These are phyloP conservation scores for Purpureocillium takamizusanense DNA, from an alignment of 2,329 filamentous ascomycete genomes.

Conservation along the genomic window DNA sequence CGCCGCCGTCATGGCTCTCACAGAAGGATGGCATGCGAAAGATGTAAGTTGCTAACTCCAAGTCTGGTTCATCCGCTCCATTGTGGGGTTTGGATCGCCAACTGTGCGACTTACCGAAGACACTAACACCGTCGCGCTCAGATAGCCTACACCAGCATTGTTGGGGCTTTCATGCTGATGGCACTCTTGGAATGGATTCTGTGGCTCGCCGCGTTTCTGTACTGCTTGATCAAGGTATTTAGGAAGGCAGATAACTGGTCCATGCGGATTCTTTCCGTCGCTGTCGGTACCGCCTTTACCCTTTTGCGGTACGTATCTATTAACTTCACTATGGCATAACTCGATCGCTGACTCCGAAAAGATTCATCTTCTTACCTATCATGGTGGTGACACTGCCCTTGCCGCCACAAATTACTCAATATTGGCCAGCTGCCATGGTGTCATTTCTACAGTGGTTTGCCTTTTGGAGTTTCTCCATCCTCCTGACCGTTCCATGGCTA, in stretches of 20 bases:
- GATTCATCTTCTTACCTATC: slow-evolving; percentile 78
- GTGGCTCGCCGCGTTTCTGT: slow-evolving; percentile 88
- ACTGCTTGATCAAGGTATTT: slow-evolving; percentile 83
- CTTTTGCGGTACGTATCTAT: slow-evolving; percentile 52
- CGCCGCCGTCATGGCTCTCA: no score
- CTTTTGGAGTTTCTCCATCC: slow-evolving; percentile 82
- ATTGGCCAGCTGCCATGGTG: slow-evolving; percentile 65
- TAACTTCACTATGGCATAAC: not conserved
- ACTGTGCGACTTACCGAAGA: no score
- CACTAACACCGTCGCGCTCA: no score
- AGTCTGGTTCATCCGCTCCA: no score
- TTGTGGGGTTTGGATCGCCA: no score
- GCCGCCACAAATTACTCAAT: slow-evolving; percentile 58
- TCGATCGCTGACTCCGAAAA: slow-evolving; percentile 23
- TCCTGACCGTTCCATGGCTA: slow-evolving; percentile 83
- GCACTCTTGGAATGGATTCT: slow-evolving; percentile 89
- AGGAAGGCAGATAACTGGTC: slow-evolving; percentile 84
- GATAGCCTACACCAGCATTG: slow-evolving; percentile 78
- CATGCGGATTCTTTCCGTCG: slow-evolving; percentile 63
- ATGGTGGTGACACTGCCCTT: slow-evolving; percentile 91
- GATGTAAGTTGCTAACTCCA: no score
- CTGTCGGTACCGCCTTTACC: slow-evolving; percentile 69
- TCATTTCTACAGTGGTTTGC: slow-evolving; percentile 82
- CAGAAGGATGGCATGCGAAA: no score
- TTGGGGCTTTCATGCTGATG: slow-evolving; percentile 73